Conservation (phyloP, 2,329 filamentous ascomycete species). For the Stemphylium beticola region DNA sequence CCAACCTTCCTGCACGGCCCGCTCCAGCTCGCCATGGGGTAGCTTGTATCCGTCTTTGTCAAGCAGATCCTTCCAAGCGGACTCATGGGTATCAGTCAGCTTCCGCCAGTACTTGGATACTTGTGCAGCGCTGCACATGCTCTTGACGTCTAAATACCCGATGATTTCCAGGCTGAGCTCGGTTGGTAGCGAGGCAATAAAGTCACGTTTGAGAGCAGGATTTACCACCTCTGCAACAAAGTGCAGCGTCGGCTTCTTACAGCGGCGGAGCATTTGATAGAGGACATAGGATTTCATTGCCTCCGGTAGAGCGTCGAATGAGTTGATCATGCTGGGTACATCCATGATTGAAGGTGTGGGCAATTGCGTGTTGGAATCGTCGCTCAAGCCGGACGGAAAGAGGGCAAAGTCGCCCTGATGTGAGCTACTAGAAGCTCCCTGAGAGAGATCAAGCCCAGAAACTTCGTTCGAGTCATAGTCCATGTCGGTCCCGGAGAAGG, state of each 20-base stretch:
- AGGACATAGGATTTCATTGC: constrained; percentile 96
- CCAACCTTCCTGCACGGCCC: constrained; percentile 90
- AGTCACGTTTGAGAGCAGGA: constrained; percentile 92
- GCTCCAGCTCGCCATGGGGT: constrained; percentile 80
- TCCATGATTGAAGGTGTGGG: constrained; percentile 65
- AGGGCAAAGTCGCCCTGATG: constrained; percentile 22
- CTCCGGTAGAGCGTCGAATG: constrained; percentile 88
- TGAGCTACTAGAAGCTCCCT: constrained; percentile 20
- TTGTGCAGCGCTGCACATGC: constrained; percentile 87
- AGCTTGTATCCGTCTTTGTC: constrained; percentile 82
- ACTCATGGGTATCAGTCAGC: constrained; percentile 90
- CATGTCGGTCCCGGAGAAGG: constrained; percentile 30
- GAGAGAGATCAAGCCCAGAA: constrained; percentile 46
- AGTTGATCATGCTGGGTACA: constrained; percentile 84
- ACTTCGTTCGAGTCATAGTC: constrained; percentile 46
- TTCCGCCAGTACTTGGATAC: constrained; percentile 94
- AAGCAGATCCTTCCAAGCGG: constrained; percentile 92
- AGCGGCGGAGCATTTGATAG: constrained; percentile 91
- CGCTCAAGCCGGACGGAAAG: constrained; percentile 23
- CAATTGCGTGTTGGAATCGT: constrained; percentile 43
- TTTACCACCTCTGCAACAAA: constrained; percentile 91
- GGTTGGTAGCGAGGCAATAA: constrained; percentile 79
- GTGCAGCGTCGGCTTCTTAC: constrained; percentile 84
- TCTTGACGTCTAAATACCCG: constrained; percentile 82
- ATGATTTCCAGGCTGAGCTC: constrained; percentile 89